A percentile compares a stretch with the other conserved stretches of the same genome.
phyloP scores from a whole-genome alignment of 768 basidiomycete species.

The Coprinopsis marcescibilis region DNA sequence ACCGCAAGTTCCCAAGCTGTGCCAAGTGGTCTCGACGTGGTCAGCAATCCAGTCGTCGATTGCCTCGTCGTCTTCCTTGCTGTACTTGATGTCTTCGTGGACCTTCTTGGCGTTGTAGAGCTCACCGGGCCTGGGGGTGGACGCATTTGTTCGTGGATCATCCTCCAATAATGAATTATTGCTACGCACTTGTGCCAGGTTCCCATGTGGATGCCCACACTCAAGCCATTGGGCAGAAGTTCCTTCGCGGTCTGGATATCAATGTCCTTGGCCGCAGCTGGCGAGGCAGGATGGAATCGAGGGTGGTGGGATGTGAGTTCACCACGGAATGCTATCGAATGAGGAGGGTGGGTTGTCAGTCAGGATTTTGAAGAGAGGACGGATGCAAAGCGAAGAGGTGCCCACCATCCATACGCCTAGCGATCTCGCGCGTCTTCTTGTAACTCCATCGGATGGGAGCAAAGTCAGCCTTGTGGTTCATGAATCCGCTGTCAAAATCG shows the following conservation, averaged over 20 bases:
- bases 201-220: slow-evolving; percentile 71
- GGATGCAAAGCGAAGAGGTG: neutral
- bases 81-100: slow-evolving; percentile 62
- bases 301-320: slow-evolving; percentile 71
- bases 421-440: slow-evolving; percentile 70
- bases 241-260: slow-evolving; percentile 65
- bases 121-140: slow-evolving; percentile 38
- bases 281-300: slow-evolving; percentile 65
- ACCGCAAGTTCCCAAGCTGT: slow-evolving; percentile 57
- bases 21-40: slow-evolving; percentile 77
- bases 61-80: slow-evolving; percentile 61
- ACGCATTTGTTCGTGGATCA: neutral
- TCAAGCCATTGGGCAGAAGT: slow-evolving; percentile 53
- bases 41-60: slow-evolving; percentile 66
- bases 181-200: slow-evolving; percentile 22
- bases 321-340: slow-evolving; percentile 57
- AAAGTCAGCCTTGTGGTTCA: slow-evolving; percentile 75
- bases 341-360: neutral
- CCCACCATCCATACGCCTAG: slow-evolving; percentile 62
- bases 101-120: slow-evolving; percentile 48
- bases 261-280: slow-evolving; percentile 54
- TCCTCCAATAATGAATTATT: neutral
- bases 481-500: slow-evolving; percentile 68
- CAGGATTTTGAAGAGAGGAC: neutral
- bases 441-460: slow-evolving; percentile 74